Base-by-base conservation (phyloP, 2,329 filamentous ascomycete genomes). In the Fusarium bactridioides region DNA sequence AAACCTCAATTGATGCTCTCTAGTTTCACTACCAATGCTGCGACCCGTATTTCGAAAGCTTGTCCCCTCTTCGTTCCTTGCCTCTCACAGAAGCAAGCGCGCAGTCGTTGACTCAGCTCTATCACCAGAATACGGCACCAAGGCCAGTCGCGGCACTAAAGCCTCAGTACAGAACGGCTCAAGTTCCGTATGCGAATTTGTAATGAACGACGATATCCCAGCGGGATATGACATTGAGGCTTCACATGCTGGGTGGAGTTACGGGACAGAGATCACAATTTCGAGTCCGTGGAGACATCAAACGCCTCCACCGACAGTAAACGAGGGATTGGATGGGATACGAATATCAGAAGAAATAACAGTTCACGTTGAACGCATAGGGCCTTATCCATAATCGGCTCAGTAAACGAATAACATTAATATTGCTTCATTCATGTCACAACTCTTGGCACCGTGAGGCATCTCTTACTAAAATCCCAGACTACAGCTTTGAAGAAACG, bases 1-100 rank as follows among this genome's bases (percentile, higher is more conserved):
- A 2, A 16, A 27, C 1, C 10, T 10, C 4, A 21, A 31, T 25
- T 65, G 12, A 54, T 4, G 2, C n/a, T 6, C 3, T 38, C 1
- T 7, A 76, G 74, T 72, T 29, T 76, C 66, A 8, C 55, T 76
- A 3, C 74, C 74, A 3, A 68, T 76, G 57, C 29, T 76, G 7
- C 69, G 74, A 4, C 74, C 74, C 3, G 43, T 69, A 2, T 64
- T 74, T 7, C 59, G 63, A 9, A 64, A 29, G 5, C 45, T 76
- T 2, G 21, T 76, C 1, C 66, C 69, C 3, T 27, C 50, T 6
- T 73, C 64, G 4, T 62, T 74, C 16, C 60, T 73, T 7, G 44
- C 69, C 1, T 69, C 64, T 10, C 59, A 56, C 33, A 31, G 45
- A 43, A 58, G 31, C 5, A 69, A 53, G 10, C 65, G 65, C 8